Percentiles rank a stretch among this genome's conserved stretches.
Evolutionary conservation across 1,284 basidiomycete species (phyloP).

Genomic region (Rhodotorula sp.): DNA sequence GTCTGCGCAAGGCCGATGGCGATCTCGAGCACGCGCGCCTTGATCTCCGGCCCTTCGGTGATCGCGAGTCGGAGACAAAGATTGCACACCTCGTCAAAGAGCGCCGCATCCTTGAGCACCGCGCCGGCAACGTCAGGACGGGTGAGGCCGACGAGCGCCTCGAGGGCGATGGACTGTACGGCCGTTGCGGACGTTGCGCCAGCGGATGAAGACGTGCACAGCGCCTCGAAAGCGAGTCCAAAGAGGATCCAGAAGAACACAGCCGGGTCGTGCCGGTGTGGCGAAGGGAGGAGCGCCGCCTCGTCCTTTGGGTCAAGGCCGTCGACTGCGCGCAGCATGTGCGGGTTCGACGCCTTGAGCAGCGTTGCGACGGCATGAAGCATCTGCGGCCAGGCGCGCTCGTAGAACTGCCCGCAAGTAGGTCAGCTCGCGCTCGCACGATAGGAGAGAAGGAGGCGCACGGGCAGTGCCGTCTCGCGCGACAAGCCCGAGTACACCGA

Average conservation of each 20-base stretch:
- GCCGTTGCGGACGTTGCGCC: conserved; percentile 47
- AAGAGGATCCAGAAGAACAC: conserved; percentile 86
- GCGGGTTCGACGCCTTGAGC: conserved; percentile 70
- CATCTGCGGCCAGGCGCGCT: conserved; percentile 77
- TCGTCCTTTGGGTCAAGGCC: conserved; percentile 59
- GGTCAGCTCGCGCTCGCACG: not conserved
- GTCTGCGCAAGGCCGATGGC: conserved; percentile 29
- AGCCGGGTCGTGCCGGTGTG: conserved; percentile 61
- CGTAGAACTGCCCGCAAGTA: conserved; percentile 71
- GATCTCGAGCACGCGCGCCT: conserved; percentile 73
- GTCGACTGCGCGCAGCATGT: conserved; percentile 77
- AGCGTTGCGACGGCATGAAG: conserved; percentile 82
- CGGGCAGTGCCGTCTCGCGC: conserved; percentile 84
- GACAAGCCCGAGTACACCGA: conserved; percentile 82
- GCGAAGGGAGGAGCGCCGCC: conserved; percentile 14
- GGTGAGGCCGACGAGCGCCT: conserved; percentile 76
- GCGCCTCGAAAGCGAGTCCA: conserved; percentile 87
- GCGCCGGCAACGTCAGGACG: conserved; percentile 76
- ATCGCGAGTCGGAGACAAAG: conserved; percentile 87
- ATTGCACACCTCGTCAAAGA: conserved; percentile 88
- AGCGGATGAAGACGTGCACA: conserved; percentile 67
- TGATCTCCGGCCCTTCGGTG: conserved; percentile 74
- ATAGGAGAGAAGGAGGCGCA: conserved; percentile 54
- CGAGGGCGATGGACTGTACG: conserved; percentile 63
- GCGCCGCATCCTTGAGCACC: conserved; percentile 72